Percentiles rank a stretch among this genome's conserved stretches.
Evolutionary conservation across 257 asterid species (phyloP).

Genomic region (Rubia yunnanensis): DNA sequence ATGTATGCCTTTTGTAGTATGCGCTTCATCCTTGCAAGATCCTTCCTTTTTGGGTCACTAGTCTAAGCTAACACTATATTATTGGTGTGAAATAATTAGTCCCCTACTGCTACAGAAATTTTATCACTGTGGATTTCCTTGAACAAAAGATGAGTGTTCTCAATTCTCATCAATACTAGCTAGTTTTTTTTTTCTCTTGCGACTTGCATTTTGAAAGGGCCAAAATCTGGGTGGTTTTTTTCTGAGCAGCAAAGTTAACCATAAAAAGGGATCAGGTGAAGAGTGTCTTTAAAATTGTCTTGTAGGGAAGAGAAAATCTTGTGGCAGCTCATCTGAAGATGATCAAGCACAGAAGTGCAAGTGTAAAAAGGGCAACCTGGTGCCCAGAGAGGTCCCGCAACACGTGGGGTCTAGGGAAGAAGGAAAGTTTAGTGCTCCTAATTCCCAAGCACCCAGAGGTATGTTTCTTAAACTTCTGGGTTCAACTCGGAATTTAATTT

Average conservation of each 20-base stretch:
- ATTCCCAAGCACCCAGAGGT: slow-evolving; percentile 26
- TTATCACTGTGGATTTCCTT: neutral
- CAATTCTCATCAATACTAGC: too few species aligned
- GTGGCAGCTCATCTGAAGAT: slow-evolving; percentile 18
- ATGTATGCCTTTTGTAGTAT: neutral
- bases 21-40: too few species aligned
- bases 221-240: neutral
- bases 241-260: neutral
- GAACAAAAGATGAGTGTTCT: neutral
- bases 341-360: neutral
- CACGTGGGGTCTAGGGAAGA: too few species aligned
- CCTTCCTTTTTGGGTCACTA: too few species aligned
- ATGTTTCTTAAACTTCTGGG: neutral
- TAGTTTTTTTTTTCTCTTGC: neutral
- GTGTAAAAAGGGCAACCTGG: neutral
- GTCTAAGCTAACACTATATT: too few species aligned
- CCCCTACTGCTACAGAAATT: too few species aligned
- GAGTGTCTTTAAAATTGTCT: slow-evolving; percentile 8
- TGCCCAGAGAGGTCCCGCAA: neutral
- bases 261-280: neutral
- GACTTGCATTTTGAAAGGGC: neutral
- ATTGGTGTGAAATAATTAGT: too few species aligned
- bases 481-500: neutral
- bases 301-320: slow-evolving; percentile 31
- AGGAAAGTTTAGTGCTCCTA: slow-evolving; percentile 9